phyloP scores from a whole-genome alignment of 805 yeast species.

The Myxozyma udenii region DNA sequence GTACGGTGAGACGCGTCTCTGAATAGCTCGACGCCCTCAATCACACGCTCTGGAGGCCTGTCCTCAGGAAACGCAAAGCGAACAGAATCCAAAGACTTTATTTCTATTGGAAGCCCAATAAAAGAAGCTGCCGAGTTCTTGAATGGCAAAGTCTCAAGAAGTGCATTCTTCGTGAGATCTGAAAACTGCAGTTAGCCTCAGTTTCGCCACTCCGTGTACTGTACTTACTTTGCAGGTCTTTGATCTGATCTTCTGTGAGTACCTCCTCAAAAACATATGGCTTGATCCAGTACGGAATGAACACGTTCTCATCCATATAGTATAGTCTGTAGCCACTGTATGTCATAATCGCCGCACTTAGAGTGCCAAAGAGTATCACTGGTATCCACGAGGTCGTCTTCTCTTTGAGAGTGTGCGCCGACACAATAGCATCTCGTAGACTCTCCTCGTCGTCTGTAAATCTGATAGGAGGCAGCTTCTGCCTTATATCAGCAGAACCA shows the following conservation, averaged over 20 bases:
- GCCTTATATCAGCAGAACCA: neutral
- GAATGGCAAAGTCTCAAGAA: slow-evolving; percentile 22
- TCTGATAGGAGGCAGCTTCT: slow-evolving; percentile 3
- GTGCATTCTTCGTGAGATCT: slow-evolving; percentile 19
- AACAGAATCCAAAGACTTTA: slow-evolving; percentile 15
- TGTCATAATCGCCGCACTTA: slow-evolving; percentile 33
- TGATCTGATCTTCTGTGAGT: slow-evolving; percentile 9
- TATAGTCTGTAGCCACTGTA: slow-evolving; percentile 18
- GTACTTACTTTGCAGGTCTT: slow-evolving; percentile 5
- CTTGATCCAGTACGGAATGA: slow-evolving; percentile 23
- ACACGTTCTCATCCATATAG: slow-evolving; percentile 9
- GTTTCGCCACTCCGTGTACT: neutral
- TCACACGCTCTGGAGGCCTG: slow-evolving; percentile 22
- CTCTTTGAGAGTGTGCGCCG: slow-evolving; percentile 4
- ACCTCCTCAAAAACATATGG: slow-evolving; percentile 24
- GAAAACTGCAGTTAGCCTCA: neutral
- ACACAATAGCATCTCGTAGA: slow-evolving; percentile 23
- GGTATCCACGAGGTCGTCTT: slow-evolving; percentile 1
- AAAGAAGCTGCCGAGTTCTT: slow-evolving; percentile 17
- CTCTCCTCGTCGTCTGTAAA: slow-evolving; percentile 17
- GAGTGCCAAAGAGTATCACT: neutral
- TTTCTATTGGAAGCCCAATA: slow-evolving; percentile 21
- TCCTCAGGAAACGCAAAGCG: slow-evolving; percentile 18
- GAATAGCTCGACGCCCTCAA: slow-evolving; percentile 19
- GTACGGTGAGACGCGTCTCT: neutral